A percentile compares a stretch with the other conserved stretches of the same genome.
Evolutionary conservation across 352 stramenopile species (phyloP).

Genomic region (Globisporangium spiculum): DNA sequence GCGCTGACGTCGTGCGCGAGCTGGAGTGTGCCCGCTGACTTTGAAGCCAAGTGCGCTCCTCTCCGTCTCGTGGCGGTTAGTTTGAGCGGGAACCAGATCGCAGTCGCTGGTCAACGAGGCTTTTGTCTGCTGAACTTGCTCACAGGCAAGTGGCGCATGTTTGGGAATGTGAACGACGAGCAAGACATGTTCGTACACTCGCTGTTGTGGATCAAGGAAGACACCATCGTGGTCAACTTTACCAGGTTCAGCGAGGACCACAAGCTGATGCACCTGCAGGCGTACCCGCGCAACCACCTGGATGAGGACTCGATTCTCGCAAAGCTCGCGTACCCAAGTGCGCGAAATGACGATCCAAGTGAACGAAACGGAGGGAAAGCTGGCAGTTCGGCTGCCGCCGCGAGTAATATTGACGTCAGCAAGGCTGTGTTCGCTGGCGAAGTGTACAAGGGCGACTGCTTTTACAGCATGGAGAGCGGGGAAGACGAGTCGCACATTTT

Average conservation of each 20-base stretch:
- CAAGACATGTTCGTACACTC: constrained; percentile 68
- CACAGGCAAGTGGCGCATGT: constrained; percentile 77
- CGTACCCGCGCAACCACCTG: constrained; percentile 75
- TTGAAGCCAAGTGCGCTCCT: constrained; percentile 59
- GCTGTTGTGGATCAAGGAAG: constrained; percentile 62
- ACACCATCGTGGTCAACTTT: constrained; percentile 63
- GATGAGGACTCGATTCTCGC: constrained; percentile 61
- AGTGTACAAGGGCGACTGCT: constrained; percentile 24
- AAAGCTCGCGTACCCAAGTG: constrained; percentile 38
- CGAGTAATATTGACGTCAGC: constrained; percentile 14
- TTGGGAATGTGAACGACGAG: constrained; percentile 85
- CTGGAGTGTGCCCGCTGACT: constrained; percentile 57
- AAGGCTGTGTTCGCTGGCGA: constrained; percentile 15
- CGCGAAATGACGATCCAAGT: constrained; percentile 1
- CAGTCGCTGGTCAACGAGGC: constrained; percentile 63
- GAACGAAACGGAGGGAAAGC: not conserved
- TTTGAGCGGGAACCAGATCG: constrained; percentile 52
- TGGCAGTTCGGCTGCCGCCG: constrained; percentile 14
- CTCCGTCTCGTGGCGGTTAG: constrained; percentile 61
- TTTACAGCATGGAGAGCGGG: constrained; percentile 59
- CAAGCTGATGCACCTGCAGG: constrained; percentile 50
- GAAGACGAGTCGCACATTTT: constrained; percentile 48
- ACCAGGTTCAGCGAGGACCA: constrained; percentile 59
- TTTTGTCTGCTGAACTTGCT: constrained; percentile 71
- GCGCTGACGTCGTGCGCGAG: constrained; percentile 55